These are phyloP conservation scores for Eruca vesicaria DNA, from an alignment of 441 rosid species.

Conservation along the genomic window DNA sequence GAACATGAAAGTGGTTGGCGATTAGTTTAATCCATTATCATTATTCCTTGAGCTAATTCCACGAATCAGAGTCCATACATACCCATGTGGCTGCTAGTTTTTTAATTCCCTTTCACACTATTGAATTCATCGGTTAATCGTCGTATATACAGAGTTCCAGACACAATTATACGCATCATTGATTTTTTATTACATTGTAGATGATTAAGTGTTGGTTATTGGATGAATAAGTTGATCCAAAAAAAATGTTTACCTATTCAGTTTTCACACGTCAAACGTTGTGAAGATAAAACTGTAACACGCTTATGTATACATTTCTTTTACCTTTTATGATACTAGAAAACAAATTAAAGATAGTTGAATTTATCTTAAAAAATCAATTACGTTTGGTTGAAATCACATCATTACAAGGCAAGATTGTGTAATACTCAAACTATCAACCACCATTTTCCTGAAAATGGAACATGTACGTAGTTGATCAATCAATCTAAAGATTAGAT, in stretches of 20 bases:
- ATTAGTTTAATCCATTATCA: conserved; percentile 4
- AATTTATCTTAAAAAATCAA: not conserved
- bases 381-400: not conserved
- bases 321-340: not conserved
- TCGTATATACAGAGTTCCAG: not conserved
- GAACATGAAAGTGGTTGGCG: conserved; percentile 28
- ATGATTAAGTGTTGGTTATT: not conserved
- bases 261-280: not conserved
- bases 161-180: not conserved
- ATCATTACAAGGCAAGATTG: not conserved
- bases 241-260: not conserved
- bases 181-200: not conserved
- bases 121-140: conserved; percentile 2
- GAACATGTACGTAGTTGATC: not conserved
- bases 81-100: conserved; percentile 22
- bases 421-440: not conserved
- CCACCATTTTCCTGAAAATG: not conserved
- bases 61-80: conserved; percentile 16
- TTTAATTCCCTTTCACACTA: conserved; percentile 10
- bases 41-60: conserved; percentile 28
- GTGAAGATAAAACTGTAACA: not conserved
- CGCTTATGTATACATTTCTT: not conserved
- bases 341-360: not conserved
- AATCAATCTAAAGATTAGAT: not conserved
- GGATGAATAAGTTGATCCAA: no score